phyloP scores from a whole-genome alignment of 768 basidiomycete genomes.

The Piloderma croceum region DNA sequence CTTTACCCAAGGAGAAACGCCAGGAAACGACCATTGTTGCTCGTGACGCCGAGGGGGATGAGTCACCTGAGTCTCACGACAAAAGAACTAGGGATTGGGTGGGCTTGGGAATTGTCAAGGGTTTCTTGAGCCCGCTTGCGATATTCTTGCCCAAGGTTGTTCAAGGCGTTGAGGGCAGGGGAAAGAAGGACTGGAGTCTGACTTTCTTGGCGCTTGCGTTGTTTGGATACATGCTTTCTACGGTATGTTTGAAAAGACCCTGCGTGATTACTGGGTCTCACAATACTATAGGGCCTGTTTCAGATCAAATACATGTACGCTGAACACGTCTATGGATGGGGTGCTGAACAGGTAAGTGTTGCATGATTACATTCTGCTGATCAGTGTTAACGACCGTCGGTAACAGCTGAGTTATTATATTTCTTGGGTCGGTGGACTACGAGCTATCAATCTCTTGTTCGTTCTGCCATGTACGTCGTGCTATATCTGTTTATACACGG shows the following conservation, averaged over 20 bases:
- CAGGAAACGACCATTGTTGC: slow-evolving; percentile 22
- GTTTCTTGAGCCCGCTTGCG: slow-evolving; percentile 58
- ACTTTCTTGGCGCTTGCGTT: slow-evolving; percentile 59
- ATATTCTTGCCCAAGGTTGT: slow-evolving; percentile 60
- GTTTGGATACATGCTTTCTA: slow-evolving; percentile 60
- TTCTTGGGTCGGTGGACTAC: slow-evolving; percentile 57
- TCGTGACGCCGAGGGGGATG: slow-evolving; percentile 16
- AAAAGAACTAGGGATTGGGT: slow-evolving; percentile 20
- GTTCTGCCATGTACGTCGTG: slow-evolving; percentile 57
- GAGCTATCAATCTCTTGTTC: slow-evolving; percentile 61
- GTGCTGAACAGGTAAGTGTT: slow-evolving; percentile 44
- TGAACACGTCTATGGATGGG: slow-evolving; percentile 66
- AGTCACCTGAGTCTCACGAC: slow-evolving; percentile 28
- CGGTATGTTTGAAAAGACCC: slow-evolving; percentile 38
- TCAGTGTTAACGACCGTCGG: neutral
- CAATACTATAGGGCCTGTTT: slow-evolving; percentile 49
- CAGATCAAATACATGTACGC: slow-evolving; percentile 77
- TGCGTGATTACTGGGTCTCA: slow-evolving; percentile 4
- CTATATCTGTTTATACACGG: slow-evolving; percentile 3
- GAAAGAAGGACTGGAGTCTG: slow-evolving; percentile 66
- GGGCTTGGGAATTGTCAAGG: slow-evolving; percentile 30
- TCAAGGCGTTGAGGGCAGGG: slow-evolving; percentile 32
- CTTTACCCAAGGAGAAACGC: slow-evolving; percentile 39
- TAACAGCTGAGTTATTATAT: slow-evolving; percentile 67
- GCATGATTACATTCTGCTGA: slow-evolving; percentile 3